Percentiles rank a stretch among this genome's conserved stretches.
Conservation (phyloP, 1,284 basidiomycete genomes). For the Melampsora larici-populina region DNA sequence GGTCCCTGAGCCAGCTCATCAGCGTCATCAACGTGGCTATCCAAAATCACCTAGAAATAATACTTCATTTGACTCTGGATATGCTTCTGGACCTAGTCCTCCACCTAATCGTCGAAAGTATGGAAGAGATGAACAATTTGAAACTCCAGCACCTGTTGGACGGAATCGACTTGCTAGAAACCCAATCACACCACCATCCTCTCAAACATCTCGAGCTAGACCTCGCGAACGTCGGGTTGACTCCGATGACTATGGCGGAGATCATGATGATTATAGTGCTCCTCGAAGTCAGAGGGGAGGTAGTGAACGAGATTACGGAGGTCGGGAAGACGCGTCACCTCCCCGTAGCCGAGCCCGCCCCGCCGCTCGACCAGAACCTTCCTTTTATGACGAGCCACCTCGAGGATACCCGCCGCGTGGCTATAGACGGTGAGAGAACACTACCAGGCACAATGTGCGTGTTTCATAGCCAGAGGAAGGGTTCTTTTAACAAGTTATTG, state of each 20-base stretch:
- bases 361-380: neutral
- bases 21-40: slow-evolving; percentile 2
- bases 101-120: neutral
- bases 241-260: neutral
- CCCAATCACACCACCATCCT: neutral
- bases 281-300: neutral
- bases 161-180: neutral
- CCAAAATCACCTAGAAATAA: slow-evolving; percentile 8
- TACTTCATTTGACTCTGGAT: slow-evolving; percentile 35
- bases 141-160: neutral
- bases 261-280: neutral
- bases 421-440: neutral
- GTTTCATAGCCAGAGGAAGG: no score
- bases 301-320: neutral
- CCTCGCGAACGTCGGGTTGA: neutral
- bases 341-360: neutral
- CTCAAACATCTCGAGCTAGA: neutral
- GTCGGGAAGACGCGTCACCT: neutral
- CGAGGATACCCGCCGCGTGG: neutral
- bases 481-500: no score
- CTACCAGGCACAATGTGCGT: no score
- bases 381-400: neutral
- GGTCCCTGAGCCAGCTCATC: neutral
- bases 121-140: slow-evolving; percentile 1
- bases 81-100: slow-evolving; percentile 24